Evolutionary conservation across 768 basidiomycete species (phyloP).

Genomic region (Inosperma sp.): DNA sequence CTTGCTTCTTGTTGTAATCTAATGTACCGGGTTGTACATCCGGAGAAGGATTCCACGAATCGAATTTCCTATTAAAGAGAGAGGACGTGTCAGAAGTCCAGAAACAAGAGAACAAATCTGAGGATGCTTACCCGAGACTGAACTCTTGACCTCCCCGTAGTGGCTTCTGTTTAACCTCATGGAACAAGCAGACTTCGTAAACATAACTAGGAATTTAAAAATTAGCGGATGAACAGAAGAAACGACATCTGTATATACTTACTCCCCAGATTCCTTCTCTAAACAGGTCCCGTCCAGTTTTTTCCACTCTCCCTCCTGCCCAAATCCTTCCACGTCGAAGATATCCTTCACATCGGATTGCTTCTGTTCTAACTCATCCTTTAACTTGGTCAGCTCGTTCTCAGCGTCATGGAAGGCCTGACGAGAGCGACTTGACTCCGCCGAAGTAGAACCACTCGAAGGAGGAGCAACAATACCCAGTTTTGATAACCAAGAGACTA

Average conservation of each 20-base stretch:
- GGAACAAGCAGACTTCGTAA: conserved; percentile 91
- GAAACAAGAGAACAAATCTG: not conserved
- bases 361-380: conserved; percentile 50
- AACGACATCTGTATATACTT: too few species aligned
- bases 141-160: conserved; percentile 69
- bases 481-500: conserved; percentile 59
- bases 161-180: conserved; percentile 82
- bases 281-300: conserved; percentile 83
- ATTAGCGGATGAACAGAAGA: not conserved
- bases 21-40: conserved; percentile 55
- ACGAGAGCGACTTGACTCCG: conserved; percentile 59
- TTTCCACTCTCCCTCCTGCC: conserved; percentile 89
- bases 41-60: conserved; percentile 69
- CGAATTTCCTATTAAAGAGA: conserved; percentile 53
- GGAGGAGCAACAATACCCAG: conserved; percentile 51
- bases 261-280: conserved; percentile 86
- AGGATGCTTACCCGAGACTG: conserved; percentile 74
- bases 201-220: conserved; percentile 60
- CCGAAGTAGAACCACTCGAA: conserved; percentile 7
- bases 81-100: not conserved
- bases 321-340: conserved; percentile 62
- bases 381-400: conserved; percentile 46
- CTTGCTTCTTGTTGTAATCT: conserved; percentile 77
- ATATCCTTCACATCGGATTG: conserved; percentile 60
- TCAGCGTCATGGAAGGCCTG: conserved; percentile 63